Conservation (phyloP, 2,329 filamentous ascomycete genomes). For the Raffaelea albimanens region DNA sequence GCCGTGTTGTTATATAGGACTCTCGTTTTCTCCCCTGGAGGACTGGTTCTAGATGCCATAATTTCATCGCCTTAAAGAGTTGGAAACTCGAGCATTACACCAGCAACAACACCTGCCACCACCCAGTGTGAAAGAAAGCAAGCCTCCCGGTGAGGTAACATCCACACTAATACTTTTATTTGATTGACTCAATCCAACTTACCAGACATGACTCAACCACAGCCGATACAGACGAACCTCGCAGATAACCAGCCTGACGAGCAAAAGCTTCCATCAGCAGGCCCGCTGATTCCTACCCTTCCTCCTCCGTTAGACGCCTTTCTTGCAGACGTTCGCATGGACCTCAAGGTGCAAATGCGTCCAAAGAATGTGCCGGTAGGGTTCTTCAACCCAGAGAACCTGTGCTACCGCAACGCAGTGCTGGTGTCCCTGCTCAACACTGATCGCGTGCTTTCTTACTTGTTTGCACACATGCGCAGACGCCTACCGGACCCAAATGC, state of each 20-base stretch:
- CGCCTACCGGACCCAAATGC: neutral
- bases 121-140: too few relatives aligned
- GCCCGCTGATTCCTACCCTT: slow-evolving; percentile 1
- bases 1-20: too few relatives aligned
- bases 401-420: slow-evolving; percentile 14
- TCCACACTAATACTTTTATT: too few relatives aligned
- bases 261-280: slow-evolving; percentile 4
- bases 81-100: too few relatives aligned
- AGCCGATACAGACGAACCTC: too few relatives aligned
- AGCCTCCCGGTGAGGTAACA: too few relatives aligned
- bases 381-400: slow-evolving; percentile 4
- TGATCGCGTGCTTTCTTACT: slow-evolving; percentile 7
- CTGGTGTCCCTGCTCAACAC: slow-evolving; percentile 11
- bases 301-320: slow-evolving; percentile 1
- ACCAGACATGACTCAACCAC: too few relatives aligned
- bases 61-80: too few relatives aligned
- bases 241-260: neutral
- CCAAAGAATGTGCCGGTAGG: slow-evolving; percentile 1
- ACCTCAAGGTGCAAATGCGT: slow-evolving; percentile 6
- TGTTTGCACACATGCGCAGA: slow-evolving; percentile 6
- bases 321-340: slow-evolving; percentile 4
- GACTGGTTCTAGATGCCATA: too few relatives aligned
- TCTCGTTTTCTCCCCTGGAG: too few relatives aligned
- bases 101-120: too few relatives aligned
- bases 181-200: too few relatives aligned